Evolutionary conservation across 2,329 filamentous ascomycete species (phyloP).

Genomic region (Knoxdaviesia capensis): DNA sequence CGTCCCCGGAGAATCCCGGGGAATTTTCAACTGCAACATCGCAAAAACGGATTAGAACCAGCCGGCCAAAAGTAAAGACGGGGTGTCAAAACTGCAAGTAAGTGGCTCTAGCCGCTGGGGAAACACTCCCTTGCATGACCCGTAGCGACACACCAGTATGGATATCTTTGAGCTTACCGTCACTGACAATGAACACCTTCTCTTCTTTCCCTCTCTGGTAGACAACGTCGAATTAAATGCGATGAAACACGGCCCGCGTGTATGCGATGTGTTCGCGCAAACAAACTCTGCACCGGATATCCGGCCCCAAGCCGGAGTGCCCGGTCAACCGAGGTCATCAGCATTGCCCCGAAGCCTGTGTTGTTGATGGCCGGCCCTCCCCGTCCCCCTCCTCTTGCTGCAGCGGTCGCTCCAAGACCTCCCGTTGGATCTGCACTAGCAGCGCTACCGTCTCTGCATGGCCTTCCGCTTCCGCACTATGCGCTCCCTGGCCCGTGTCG

Average conservation of each 20-base stretch:
- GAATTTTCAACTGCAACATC: not conserved
- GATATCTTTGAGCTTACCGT: not conserved
- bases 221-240: constrained; percentile 43
- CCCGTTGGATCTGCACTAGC: too few species aligned
- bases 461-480: too few species aligned
- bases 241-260: constrained; percentile 42
- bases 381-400: too few species aligned
- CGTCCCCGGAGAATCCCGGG: not conserved
- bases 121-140: too few species aligned
- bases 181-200: not conserved
- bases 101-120: constrained; percentile 11
- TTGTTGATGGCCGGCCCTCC: too few species aligned
- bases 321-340: constrained; percentile 23
- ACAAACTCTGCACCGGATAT: constrained; percentile 39
- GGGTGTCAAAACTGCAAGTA: constrained; percentile 51
- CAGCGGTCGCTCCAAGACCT: too few species aligned
- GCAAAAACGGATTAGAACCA: constrained; percentile 26
- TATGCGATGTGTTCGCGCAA: constrained; percentile 36
- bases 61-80: constrained; percentile 43
- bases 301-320: constrained; percentile 31
- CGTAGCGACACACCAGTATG: too few species aligned
- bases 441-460: too few species aligned
- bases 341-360: constrained; percentile 27
- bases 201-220: constrained; percentile 10
- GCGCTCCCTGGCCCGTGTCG: too few species aligned